Evolutionary conservation across 169 alveolate species (phyloP), one percentile per base, ranked within the genome.

Genomic region (Eimeria sp.): DNA sequence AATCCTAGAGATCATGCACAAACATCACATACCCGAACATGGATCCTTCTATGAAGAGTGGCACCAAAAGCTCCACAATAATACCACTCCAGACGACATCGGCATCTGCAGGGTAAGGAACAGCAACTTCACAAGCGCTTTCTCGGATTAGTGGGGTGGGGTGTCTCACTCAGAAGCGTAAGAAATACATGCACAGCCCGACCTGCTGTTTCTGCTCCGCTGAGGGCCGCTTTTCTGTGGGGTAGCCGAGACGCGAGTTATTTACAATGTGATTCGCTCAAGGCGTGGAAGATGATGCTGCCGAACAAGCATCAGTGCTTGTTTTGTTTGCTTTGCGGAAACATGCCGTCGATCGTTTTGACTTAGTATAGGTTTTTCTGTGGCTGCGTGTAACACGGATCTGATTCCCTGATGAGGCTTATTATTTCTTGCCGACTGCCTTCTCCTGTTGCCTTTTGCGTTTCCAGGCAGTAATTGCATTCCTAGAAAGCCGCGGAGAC

Each of bases 31-130:
- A 85, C 97, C 98, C 68, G 98, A 97, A 90, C 95, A 91, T 52
- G 98, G 98, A 10, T 97, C 97, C 85, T 98, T 98, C 96, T 98
- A 98, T 96, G 99, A 99, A 85, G 99, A 99, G 97, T 99, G 99
- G 99, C 99, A 99, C 97, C 99, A 99, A 96, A 99, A 99, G 95
- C 96, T 99, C 71, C 99, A 99, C 97, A 99, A 99, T 97, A 99
- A 99, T 95, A 99, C 99, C 83, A 98, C 99, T 33, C 99, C 99
- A 0, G 99, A 98, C 95, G 99, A 99, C 97, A 98, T 99, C 83
- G 98, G 98, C 77, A 99, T 99, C 77, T 93, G 96, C 88, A 88
- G 68, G 58, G 96, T 83, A 37, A 30, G 88, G 30, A n/a, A 1
- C 58, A 20, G 62, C 62, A 25, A 4, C 60, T 66, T 20, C 56